These are phyloP conservation scores for Mycosarcoma mackinlayi DNA, from an alignment of 1,284 basidiomycete species.

Conservation along the genomic window DNA sequence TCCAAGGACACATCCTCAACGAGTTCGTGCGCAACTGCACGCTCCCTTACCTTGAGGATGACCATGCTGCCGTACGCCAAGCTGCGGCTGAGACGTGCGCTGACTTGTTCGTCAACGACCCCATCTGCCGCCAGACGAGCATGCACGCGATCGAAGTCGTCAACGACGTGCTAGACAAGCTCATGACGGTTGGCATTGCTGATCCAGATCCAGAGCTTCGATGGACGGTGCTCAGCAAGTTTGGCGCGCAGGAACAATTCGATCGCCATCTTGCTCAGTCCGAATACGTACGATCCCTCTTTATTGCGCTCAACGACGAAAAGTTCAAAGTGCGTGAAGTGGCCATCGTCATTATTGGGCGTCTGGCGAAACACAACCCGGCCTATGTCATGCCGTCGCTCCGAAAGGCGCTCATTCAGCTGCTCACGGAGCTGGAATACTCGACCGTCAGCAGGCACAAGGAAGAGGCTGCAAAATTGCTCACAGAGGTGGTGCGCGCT, in stretches of 20 bases:
- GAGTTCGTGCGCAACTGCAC: slow-evolving; percentile 95
- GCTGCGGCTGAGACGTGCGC: slow-evolving; percentile 94
- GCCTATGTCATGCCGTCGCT: slow-evolving; percentile 99
- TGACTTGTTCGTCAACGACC: slow-evolving; percentile 88
- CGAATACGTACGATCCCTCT: slow-evolving; percentile 94
- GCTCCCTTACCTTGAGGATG: slow-evolving; percentile 92
- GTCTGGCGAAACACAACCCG: slow-evolving; percentile 93
- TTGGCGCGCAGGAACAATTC: slow-evolving; percentile 92
- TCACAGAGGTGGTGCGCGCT: slow-evolving; percentile 71
- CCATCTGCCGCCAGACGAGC: slow-evolving; percentile 95
- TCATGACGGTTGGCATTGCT: slow-evolving; percentile 94
- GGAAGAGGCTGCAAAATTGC: slow-evolving; percentile 72
- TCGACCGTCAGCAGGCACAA: slow-evolving; percentile 84
- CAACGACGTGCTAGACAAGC: slow-evolving; percentile 95
- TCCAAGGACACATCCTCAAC: slow-evolving; percentile 85
- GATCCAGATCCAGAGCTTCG: slow-evolving; percentile 75
- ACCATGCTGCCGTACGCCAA: slow-evolving; percentile 85
- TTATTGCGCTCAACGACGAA: slow-evolving; percentile 98
- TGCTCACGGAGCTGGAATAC: slow-evolving; percentile 96
- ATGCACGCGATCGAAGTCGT: slow-evolving; percentile 97
- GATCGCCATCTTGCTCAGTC: slow-evolving; percentile 99
- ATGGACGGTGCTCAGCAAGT: slow-evolving; percentile 78
- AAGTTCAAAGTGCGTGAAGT: slow-evolving; percentile 91
- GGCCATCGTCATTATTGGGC: slow-evolving; percentile 90
- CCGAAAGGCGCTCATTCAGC: slow-evolving; percentile 93